Base-by-base conservation (phyloP, 2,329 filamentous ascomycete genomes). In the Colletotrichum higginsianum region DNA sequence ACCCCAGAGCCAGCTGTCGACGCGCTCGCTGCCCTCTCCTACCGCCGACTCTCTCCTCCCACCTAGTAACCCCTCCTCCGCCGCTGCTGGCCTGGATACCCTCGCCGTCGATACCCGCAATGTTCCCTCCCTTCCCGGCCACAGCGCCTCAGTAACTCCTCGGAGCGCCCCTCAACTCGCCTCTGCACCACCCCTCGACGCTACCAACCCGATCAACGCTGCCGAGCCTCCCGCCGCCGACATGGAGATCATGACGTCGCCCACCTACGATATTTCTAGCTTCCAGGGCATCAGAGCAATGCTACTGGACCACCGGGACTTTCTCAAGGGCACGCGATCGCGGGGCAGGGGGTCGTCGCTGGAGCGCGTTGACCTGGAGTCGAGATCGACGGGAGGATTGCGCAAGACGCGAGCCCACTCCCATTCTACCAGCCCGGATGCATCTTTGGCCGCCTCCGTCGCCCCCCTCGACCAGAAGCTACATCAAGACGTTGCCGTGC, bases 111-210 rank as follows among this genome's bases (percentile, higher is more conserved):
- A 67, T 35, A 40, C 55, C 26, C 66, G 67, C 72, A 77, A 84
- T 85, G 83, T 79, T 73, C 75, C 77, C 66, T 74, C 76, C 67
- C 76, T 79, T 52, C 76, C 80, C 74, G 79, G 73, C 75, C 78
- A 83, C 76, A 78, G 79, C 76, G 80, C 77, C 75, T 76, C 79
- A 77, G 73, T 86, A 78, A 83, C 78, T 72, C 80, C 81, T 67
- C 78, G 75, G 74, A 74, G 74, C 65, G 77, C 78, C 69, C 78
- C 78, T 60, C 78, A 78, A 71, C 77, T 66, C 16, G 57, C 49
- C 61, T 30, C 49, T 60, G 35, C 76, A 78, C 68, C 75, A 63
- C 75, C 82, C 53, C 78, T 80, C 49, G 76, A 77, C 56, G 78
- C 76, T 53, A 73, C 69, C 47, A 13, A 40, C 11, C 23, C 61